Conservation (phyloP, 1,284 basidiomycete genomes). For the Ganoderma boninense region DNA sequence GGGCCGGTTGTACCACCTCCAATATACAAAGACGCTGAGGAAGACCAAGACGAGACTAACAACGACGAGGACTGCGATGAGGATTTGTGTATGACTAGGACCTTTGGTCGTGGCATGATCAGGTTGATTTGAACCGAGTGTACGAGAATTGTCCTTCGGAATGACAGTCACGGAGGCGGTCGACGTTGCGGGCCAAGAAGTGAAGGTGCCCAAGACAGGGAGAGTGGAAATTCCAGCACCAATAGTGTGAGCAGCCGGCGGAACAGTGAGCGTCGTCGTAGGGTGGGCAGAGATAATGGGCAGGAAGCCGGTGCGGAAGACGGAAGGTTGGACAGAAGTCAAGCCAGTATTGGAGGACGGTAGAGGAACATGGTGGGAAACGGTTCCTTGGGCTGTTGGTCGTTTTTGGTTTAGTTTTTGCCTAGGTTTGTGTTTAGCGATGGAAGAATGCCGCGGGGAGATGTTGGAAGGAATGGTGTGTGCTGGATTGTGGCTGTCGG, state of each 20-base stretch:
- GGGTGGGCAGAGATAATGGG: slow-evolving; percentile 33
- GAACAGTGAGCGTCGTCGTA: slow-evolving; percentile 19
- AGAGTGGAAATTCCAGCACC: slow-evolving; percentile 30
- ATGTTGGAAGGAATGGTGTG: slow-evolving; percentile 1
- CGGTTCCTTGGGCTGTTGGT: slow-evolving; percentile 36
- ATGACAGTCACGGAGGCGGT: slow-evolving; percentile 21
- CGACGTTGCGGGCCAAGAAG: slow-evolving; percentile 14
- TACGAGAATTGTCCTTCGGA: slow-evolving; percentile 18
- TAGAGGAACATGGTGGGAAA: slow-evolving; percentile 58
- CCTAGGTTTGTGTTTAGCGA: slow-evolving; percentile 11
- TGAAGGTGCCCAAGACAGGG: slow-evolving; percentile 28
- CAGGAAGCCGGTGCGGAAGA: slow-evolving; percentile 38
- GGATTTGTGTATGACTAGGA: slow-evolving; percentile 45
- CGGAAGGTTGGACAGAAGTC: slow-evolving; percentile 28
- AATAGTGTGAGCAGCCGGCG: slow-evolving; percentile 14
- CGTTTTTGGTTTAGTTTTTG: slow-evolving; percentile 35
- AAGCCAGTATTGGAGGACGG: slow-evolving; percentile 60
- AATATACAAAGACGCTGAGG: slow-evolving; percentile 58
- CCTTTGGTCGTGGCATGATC: slow-evolving; percentile 15
- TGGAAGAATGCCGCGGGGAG: not conserved
- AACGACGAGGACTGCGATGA: slow-evolving; percentile 63
- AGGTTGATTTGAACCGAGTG: slow-evolving; percentile 26
- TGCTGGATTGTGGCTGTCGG: not conserved
- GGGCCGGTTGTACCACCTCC: slow-evolving; percentile 57
- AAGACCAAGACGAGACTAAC: slow-evolving; percentile 66